Evolutionary conservation across 495 filamentous ascomycete genomes (phyloP), one percentile per base, ranked within the genome.

Genomic region (Mycothermus thermophilus): DNA sequence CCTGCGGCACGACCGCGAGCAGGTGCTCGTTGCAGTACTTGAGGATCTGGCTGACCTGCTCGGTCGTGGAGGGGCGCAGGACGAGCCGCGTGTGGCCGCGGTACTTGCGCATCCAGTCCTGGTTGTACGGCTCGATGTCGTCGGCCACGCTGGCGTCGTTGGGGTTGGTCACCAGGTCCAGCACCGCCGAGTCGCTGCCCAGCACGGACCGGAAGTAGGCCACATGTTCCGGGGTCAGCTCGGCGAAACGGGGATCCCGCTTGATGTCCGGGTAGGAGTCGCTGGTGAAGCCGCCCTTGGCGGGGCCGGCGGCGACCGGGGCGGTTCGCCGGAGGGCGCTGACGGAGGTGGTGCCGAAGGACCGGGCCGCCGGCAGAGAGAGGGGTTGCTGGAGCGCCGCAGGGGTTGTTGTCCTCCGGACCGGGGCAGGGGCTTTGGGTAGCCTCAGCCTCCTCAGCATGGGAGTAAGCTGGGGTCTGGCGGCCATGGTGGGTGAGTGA

Each of bases 101-200:
- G 64, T 95, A 97, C 58, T 97, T 97, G 55, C 82, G 75, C 92
- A 96, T 96, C 90, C 90, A 97, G 63, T 97, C 90, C 45, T 72
- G 74, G 62, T 97, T 97, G 71, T 83, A 96, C 11, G 85, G 73
- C 49, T 88, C 84, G 37, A 96, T 66, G 49, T 97, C 90, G 41
- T 80, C 77, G 18, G 50, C 56, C n/a, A n/a, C n/a, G n/a, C n/a
- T n/a, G 0, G 66, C 57, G 13, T 75, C 74, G 50, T 81, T 75
- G n/a, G n/a, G n/a, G 46, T 67, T 58, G 4, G 79, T 79, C 25
- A 90, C 68, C 29, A 83, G 83, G 46, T 95, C 80, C 34, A 93
- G 72, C 27, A 93, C 66, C n/a, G 85, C 83, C 7, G 79, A 80
- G 26, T 74, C 71, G 14, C 66, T 67, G 32, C 83, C 81, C 24